Conservation (phyloP, 2,329 filamentous ascomycete species). For the Coniochaeta hoffmannii region DNA sequence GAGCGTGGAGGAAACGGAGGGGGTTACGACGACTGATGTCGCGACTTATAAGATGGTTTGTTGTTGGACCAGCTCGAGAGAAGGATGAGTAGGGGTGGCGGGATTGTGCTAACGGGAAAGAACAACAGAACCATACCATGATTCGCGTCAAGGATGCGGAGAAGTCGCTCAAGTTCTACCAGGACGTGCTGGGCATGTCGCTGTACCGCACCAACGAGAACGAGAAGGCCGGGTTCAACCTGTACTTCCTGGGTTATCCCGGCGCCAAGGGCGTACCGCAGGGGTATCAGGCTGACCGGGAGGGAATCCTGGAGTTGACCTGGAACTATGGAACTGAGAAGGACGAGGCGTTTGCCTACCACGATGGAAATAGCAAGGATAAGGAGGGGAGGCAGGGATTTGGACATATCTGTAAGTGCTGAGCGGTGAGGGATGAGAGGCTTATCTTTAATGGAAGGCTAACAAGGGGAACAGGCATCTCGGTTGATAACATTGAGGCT, state of each 20-base stretch:
- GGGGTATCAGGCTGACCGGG: conserved; percentile 45
- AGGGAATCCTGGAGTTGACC: conserved; percentile 85
- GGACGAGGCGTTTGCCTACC: conserved; percentile 75
- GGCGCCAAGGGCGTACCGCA: conserved; percentile 43
- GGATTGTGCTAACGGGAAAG: background rate
- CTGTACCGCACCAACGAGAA: conserved; percentile 68
- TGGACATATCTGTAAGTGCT: conserved; percentile 73
- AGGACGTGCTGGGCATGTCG: conserved; percentile 84
- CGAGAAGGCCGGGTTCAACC: conserved; percentile 66
- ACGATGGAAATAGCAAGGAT: conserved; percentile 66
- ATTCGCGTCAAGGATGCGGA: conserved; percentile 80
- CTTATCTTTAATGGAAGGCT: background rate
- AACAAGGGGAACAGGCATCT: conserved; percentile 45
- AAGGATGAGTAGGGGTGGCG: background rate
- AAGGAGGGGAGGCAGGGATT: conserved; percentile 77
- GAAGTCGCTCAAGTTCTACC: conserved; percentile 70
- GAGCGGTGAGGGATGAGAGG: background rate
- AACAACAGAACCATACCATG: conserved; percentile 75
- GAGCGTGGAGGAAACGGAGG: conserved; percentile 62
- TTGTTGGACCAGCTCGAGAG: too few species aligned
- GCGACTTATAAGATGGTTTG: conserved; percentile 64
- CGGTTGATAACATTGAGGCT: conserved; percentile 81
- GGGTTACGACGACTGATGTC: conserved; percentile 63
- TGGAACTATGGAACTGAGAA: conserved; percentile 84
- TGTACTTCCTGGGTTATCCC: conserved; percentile 87